Percentiles rank a stretch among this genome's conserved stretches.
These are phyloP conservation scores for Logfia minima DNA, from an alignment of 129 eudicot genomes.

Conservation along the genomic window DNA sequence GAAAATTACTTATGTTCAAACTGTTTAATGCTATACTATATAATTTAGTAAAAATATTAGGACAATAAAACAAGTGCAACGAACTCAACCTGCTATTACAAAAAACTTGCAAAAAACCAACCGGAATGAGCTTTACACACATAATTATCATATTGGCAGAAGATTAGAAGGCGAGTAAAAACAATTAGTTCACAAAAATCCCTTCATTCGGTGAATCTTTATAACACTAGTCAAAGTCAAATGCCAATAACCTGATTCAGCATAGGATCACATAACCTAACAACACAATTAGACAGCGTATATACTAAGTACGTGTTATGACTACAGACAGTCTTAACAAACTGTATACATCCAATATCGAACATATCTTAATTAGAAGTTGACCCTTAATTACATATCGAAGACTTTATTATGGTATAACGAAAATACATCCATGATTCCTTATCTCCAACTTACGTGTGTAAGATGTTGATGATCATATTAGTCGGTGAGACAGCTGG, in stretches of 20 bases:
- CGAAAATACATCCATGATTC: constrained; percentile 23
- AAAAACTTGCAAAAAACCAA: neutral
- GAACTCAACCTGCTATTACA: neutral
- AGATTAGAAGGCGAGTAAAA: constrained; percentile 12
- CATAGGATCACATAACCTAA: constrained; percentile 3
- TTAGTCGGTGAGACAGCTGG: constrained; percentile 34
- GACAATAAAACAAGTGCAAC: neutral
- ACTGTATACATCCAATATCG: constrained; percentile 6
- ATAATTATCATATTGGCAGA: neutral
- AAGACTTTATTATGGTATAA: constrained; percentile 7
- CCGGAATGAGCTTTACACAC: constrained; percentile 14
- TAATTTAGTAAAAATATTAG: neutral
- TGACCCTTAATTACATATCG: constrained; percentile 1
- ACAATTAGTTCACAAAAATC: constrained; percentile 6
- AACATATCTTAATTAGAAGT: constrained; percentile 9
- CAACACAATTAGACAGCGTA: constrained; percentile 2
- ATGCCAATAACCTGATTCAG: constrained; percentile 13
- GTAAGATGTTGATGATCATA: constrained; percentile 27
- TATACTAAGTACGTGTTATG: neutral
- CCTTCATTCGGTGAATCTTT: constrained; percentile 15
- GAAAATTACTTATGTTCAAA: neutral
- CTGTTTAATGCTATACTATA: neutral
- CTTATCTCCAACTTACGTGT: constrained; percentile 28
- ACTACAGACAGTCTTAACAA: neutral
- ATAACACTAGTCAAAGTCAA: constrained; percentile 24